Evolutionary conservation across 2,329 filamentous ascomycete species (phyloP).

Genomic region (Amylocarpus encephaloides): DNA sequence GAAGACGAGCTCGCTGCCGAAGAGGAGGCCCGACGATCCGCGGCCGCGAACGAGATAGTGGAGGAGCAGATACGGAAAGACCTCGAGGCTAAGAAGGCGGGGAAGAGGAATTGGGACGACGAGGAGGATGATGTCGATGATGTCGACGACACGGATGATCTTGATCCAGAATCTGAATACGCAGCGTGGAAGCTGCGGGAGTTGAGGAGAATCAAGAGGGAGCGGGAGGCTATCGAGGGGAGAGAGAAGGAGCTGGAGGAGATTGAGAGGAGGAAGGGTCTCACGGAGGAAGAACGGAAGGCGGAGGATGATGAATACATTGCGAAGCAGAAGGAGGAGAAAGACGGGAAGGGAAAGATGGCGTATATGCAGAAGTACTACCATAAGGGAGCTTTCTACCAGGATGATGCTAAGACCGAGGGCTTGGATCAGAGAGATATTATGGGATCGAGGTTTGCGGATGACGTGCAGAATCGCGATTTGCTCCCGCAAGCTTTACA

Average conservation of each 20-base stretch:
- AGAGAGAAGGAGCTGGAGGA: conserved; percentile 83
- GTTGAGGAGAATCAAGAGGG: conserved; percentile 79
- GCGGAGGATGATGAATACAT: conserved; percentile 78
- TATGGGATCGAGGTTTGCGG: conserved; percentile 76
- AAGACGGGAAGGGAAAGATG: conserved; percentile 69
- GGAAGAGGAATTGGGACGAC: conserved; percentile 80
- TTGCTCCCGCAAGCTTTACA: conserved; percentile 86
- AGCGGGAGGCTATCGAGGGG: conserved; percentile 76
- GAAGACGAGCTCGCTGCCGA: conserved; percentile 41
- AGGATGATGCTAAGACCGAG: conserved; percentile 68
- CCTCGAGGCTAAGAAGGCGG: conserved; percentile 64
- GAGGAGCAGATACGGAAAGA: conserved; percentile 85
- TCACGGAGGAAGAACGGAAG: conserved; percentile 79
- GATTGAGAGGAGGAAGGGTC: conserved; percentile 77
- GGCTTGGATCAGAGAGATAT: conserved; percentile 76
- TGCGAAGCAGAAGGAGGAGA: conserved; percentile 51
- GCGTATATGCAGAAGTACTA: conserved; percentile 93
- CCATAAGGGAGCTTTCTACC: conserved; percentile 95
- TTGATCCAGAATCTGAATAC: conserved; percentile 81
- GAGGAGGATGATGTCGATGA: conserved; percentile 63
- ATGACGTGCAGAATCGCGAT: conserved; percentile 77
- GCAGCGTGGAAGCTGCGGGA: conserved; percentile 94
- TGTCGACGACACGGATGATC: conserved; percentile 81
- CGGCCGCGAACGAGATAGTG: conserved; percentile 70
- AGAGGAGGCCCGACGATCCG: conserved; percentile 59